Evolutionary conservation across 2,329 filamentous ascomycete species (phyloP), one percentile per base, ranked within the genome.

Genomic region (Pseudogymnoascus sp.): DNA sequence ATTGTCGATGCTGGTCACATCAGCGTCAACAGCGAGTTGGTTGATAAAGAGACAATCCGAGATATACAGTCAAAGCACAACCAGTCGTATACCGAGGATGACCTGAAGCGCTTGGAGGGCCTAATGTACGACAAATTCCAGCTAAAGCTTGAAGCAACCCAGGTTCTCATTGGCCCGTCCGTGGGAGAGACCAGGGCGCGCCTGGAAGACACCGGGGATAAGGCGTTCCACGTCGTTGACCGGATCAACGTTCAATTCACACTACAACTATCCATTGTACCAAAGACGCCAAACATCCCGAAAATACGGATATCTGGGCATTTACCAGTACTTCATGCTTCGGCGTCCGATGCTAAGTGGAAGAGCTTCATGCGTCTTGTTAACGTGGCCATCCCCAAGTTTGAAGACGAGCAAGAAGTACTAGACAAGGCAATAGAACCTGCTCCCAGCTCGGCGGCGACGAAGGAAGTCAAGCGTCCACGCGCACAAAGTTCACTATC

Each of bases 111-210:
- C 50, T 83, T 99, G 3, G 92, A 97, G 72, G 89, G 88, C 14
- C 80, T 96, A 68, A 96, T 99, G 89, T 99, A 99, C 71, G 94
- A 99, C 79, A 94, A 92, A 61, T 99, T 99, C 73, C 79, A 91
- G 41, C 84, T 99, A 67, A 96, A 96, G 70, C 80, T 99, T 28
- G 88, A 95, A 18, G 96, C 93, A 0, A 99, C 94, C 0, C 94
- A 99, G 74, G 86, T 99, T 16, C 81, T 99, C 47, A 96, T 99
- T 65, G 94, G 94, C 0, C 92, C 92, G 0, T 95, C 93, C 0
- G 90, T 99, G 57, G 88, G 95, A 60, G 89, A 90, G 66, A 94
- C 95, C 0, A 94, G 93, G 71, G 81, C 86, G 4, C 91, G 97
- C 67, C 79, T 99, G 3, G 81, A 83, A 11, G 80, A 85, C 28